phyloP scores from a whole-genome alignment of 2,329 filamentous ascomycete species.

The Penicillium sp. region DNA sequence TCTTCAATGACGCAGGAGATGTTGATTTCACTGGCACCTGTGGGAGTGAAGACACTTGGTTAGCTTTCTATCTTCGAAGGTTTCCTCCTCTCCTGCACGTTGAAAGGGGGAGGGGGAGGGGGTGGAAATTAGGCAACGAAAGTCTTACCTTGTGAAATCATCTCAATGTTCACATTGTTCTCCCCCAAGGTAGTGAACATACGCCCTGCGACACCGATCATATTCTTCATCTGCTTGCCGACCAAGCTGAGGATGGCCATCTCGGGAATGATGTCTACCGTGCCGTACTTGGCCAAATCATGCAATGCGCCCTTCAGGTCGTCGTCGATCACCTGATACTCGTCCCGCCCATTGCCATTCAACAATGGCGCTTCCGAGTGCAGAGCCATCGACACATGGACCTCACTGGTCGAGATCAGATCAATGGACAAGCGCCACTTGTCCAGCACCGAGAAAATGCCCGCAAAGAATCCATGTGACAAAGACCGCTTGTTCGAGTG shows the following conservation, averaged over 20 bases:
- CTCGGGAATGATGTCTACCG: constrained; percentile 83
- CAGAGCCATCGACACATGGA: constrained; percentile 96
- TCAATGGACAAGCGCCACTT: constrained; percentile 87
- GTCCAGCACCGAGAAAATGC: constrained; percentile 89
- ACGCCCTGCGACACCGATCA: constrained; percentile 86
- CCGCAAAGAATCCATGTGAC: constrained; percentile 92
- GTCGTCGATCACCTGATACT: constrained; percentile 59
- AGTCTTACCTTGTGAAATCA: constrained; percentile 91
- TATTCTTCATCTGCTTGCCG: constrained; percentile 95
- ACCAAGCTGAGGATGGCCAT: constrained; percentile 97
- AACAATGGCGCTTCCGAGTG: constrained; percentile 70
- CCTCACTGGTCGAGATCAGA: constrained; percentile 93
- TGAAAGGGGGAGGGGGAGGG: not conserved
- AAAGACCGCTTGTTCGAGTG: constrained; percentile 97
- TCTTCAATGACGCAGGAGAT: constrained; percentile 97
- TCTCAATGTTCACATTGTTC: constrained; percentile 95
- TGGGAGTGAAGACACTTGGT: constrained; percentile 22
- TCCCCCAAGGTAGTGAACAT: constrained; percentile 96
- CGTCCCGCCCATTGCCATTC: constrained; percentile 50
- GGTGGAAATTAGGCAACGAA: constrained; percentile 9
- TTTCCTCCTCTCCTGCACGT: not conserved
- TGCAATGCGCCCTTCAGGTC: constrained; percentile 66
- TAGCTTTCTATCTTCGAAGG: constrained; percentile 3
- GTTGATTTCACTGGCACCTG: constrained; percentile 97
- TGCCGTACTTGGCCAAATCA: constrained; percentile 77